These are phyloP conservation scores for Murraya paniculata DNA, from an alignment of 345 rosid genomes.

Conservation along the genomic window DNA sequence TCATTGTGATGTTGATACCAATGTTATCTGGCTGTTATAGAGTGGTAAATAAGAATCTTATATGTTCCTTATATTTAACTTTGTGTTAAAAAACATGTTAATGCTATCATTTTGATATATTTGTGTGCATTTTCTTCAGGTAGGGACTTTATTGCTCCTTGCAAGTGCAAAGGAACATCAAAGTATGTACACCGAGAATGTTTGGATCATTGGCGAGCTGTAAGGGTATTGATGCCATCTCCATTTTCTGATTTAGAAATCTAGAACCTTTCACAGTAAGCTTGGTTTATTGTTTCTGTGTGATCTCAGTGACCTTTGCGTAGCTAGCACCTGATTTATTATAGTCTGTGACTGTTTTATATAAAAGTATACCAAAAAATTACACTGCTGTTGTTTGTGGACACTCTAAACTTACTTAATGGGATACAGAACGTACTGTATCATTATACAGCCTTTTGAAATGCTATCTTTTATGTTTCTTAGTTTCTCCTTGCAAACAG, in stretches of 20 bases:
- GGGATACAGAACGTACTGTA: background rate
- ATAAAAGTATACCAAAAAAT: background rate
- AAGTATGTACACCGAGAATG: constrained; percentile 98
- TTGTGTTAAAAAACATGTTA: background rate
- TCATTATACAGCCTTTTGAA: background rate
- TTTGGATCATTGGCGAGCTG: constrained; percentile 98
- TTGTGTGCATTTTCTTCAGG: constrained; percentile 44
- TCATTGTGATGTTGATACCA: background rate
- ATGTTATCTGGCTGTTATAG: background rate
- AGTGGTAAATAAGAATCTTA: background rate
- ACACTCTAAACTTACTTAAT: background rate
- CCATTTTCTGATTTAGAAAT: background rate
- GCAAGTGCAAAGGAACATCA: constrained; percentile 97
- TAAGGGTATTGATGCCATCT: constrained; percentile 53
- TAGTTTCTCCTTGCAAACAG: background rate
- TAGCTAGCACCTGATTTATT: background rate
- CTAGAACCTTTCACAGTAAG: background rate
- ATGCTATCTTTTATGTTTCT: background rate
- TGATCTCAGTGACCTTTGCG: background rate
- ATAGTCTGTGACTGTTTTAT: background rate
- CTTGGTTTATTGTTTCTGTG: background rate
- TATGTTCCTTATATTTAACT: background rate
- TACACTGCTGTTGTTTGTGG: background rate
- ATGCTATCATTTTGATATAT: background rate
- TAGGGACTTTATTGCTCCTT: constrained; percentile 98